A percentile compares a stretch with the other conserved stretches of the same genome.
These are phyloP conservation scores for Wickerhamiella galacta DNA, from an alignment of 805 yeast species.

Conservation along the genomic window DNA sequence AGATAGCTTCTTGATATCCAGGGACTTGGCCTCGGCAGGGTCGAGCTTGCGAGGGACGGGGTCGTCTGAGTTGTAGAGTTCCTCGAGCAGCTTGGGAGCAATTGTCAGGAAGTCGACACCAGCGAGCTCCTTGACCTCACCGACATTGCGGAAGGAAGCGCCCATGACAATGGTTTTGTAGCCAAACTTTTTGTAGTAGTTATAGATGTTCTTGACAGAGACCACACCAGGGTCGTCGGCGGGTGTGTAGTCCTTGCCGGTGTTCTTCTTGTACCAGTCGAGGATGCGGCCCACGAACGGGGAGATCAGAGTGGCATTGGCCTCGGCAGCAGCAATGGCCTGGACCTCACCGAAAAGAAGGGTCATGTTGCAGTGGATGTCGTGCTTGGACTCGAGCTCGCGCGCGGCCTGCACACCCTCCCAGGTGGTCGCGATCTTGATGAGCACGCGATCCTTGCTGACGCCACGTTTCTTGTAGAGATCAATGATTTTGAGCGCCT, in stretches of 20 bases:
- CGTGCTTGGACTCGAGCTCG: conserved; percentile 81
- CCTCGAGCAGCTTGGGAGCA: conserved; percentile 82
- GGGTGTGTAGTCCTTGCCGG: conserved; percentile 72
- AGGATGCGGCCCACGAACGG: conserved; percentile 98
- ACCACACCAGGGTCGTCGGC: conserved; percentile 91
- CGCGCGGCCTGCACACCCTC: conserved; percentile 99
- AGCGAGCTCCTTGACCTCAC: conserved; percentile 90
- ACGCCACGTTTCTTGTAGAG: conserved; percentile 78
- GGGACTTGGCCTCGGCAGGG: conserved; percentile 40
- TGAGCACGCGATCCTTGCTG: conserved; percentile 73
- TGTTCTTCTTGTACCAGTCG: conserved; percentile 92
- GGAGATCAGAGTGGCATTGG: conserved; percentile 84
- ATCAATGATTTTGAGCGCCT: conserved; percentile 81
- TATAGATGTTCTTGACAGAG: conserved; percentile 76
- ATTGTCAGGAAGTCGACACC: conserved; percentile 95
- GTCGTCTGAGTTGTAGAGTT: conserved; percentile 61
- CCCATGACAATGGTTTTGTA: conserved; percentile 99
- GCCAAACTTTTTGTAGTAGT: conserved; percentile 94
- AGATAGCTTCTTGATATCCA: conserved; percentile 50
- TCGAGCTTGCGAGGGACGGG: conserved; percentile 71
- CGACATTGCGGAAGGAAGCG: conserved; percentile 96
- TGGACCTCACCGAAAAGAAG: conserved; percentile 86
- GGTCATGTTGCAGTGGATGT: conserved; percentile 88
- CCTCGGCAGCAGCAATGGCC: conserved; percentile 99
- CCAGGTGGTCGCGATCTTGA: conserved; percentile 95